Base-by-base conservation (phyloP, 345 rosid genomes). In the Hevea brasiliensis region DNA sequence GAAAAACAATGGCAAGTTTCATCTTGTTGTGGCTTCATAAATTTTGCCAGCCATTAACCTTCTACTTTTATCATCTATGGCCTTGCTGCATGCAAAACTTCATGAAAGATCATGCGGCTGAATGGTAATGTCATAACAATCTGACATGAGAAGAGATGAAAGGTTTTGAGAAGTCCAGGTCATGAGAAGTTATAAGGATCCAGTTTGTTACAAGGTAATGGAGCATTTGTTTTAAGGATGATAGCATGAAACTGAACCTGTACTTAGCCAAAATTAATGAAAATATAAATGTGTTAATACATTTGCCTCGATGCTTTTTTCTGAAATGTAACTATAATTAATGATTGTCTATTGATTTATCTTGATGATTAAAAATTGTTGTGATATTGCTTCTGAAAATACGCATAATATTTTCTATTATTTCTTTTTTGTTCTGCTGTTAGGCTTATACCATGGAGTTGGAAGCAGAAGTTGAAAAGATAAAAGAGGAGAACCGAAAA, bases 401-500 rank as follows among this genome's bases (percentile, higher is more conserved):
- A 47, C 6, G 26, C 14, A 37, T 47, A 37, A 8, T 62, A 44
- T 48, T 70, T 66, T 26, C 21, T 66, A 20, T 64, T 67, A 45
- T 60, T 63, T 73, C 15, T 63, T 56, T 75, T 57, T 58, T 76
- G 67, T 60, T 70, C 70, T 76, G 76, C 9, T 77, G 42, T 41
- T 74, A 95, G 99, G 99, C 97, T 76, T 95, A 93, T 75, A 96
- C 99, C 2, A 85, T 73, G 90, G 98, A 96, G 78, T 82, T 96
- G 84, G 98, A 96, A 90, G 93, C 90, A 55, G 98, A 96, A 86
- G 85, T 91, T 69, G 92, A 91, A 15, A 91, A 90, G 82, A 75
- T 93, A 58, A 92, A 93, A 64, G 92, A 88, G 81, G 99, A 91
- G 78, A 96, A 93, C 20, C 74, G 93, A 53, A 87, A 85, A 75